Evolutionary conservation across 208 protist species (phyloP).

Genomic region (Crithidia sp.): DNA sequence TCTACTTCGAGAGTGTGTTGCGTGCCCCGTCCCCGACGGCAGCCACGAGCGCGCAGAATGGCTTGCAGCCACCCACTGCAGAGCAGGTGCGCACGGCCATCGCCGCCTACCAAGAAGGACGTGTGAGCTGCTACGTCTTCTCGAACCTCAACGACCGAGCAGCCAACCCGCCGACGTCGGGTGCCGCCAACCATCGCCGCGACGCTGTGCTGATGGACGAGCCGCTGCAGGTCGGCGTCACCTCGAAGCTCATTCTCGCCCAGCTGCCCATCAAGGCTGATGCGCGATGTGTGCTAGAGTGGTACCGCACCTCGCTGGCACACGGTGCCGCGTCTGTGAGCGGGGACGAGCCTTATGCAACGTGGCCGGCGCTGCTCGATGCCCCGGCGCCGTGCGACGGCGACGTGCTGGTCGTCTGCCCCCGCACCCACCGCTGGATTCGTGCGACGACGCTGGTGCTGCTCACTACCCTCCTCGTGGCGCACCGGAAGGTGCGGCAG

Average conservation of each 20-base stretch:
- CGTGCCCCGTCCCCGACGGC: neutral
- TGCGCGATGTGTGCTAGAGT: neutral
- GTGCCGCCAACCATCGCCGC: constrained; percentile 3
- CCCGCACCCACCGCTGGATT: constrained; percentile 24
- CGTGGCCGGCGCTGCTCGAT: constrained; percentile 19
- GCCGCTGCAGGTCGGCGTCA: constrained; percentile 9
- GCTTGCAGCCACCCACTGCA: constrained; percentile 6
- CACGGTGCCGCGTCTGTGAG: neutral
- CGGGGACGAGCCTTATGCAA: neutral
- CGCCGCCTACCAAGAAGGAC: constrained; percentile 10
- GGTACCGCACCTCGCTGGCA: constrained; percentile 8
- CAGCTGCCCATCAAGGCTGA: constrained; percentile 26
- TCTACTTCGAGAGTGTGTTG: constrained; percentile 17
- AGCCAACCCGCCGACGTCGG: constrained; percentile 12
- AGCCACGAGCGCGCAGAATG: neutral
- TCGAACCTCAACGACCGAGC: constrained; percentile 6
- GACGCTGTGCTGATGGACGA: constrained; percentile 12
- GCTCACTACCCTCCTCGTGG: neutral
- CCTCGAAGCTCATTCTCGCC: constrained; percentile 9
- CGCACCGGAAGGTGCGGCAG: constrained; percentile 3
- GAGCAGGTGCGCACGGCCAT: neutral
- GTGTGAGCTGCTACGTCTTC: constrained; percentile 14
- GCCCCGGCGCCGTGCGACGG: constrained; percentile 20
- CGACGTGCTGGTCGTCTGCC: constrained; percentile 23
- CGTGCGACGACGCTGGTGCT: constrained; percentile 13